Evolutionary conservation across 2,329 filamentous ascomycete species (phyloP).

Genomic region (Talaromyces atroroseus): DNA sequence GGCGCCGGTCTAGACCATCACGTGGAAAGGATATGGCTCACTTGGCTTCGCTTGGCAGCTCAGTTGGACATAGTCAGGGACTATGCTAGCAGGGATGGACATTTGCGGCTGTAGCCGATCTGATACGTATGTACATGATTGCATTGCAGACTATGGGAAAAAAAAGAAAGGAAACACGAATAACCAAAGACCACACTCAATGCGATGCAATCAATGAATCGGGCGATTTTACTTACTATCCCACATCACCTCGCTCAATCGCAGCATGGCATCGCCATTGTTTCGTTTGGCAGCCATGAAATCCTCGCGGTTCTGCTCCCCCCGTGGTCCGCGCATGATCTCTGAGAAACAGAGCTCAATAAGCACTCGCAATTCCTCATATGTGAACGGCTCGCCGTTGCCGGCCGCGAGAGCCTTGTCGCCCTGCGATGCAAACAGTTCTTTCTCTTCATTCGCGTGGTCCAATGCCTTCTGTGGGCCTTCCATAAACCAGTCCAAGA

Average conservation of each 20-base stretch:
- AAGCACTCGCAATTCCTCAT: constrained; percentile 42
- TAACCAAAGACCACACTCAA: background rate
- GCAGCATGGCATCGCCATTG: constrained; percentile 40
- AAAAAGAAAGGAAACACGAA: background rate
- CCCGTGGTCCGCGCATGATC: constrained; percentile 35
- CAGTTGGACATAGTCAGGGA: background rate
- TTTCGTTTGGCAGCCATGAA: constrained; percentile 43
- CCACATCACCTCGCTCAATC: constrained; percentile 46
- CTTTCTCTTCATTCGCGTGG: constrained; percentile 41
- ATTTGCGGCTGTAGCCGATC: too few species aligned
- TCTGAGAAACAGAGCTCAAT: constrained; percentile 45
- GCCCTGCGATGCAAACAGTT: constrained; percentile 32
- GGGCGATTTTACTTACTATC: constrained; percentile 29
- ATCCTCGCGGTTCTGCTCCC: constrained; percentile 40
- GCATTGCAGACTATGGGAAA: background rate
- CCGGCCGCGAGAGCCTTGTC: constrained; percentile 30
- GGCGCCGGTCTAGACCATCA: background rate
- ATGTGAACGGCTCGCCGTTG: constrained; percentile 40
- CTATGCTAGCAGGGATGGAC: too few species aligned
- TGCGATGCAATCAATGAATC: background rate
- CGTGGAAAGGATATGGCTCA: background rate
- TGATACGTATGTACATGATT: background rate
- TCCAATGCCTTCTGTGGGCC: constrained; percentile 41
- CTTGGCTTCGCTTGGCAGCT: background rate
- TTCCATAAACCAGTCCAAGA: constrained; percentile 45